phyloP scores from a whole-genome alignment of 1,284 basidiomycete species.

The Microbotryum lychnidis-dioicae region DNA sequence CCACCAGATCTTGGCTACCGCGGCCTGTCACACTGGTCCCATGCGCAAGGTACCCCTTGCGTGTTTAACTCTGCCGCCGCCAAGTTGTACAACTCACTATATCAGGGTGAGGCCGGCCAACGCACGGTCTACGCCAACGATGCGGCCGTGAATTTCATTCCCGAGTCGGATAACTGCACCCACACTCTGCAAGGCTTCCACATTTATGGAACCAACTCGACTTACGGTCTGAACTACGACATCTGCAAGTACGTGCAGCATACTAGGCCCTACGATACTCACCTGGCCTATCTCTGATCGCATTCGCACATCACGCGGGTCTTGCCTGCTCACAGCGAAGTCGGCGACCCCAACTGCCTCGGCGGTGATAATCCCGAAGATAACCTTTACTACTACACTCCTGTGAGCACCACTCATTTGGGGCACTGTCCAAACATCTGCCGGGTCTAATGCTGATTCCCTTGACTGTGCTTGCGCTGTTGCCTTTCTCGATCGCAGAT shows the following conservation, averaged over 20 bases:
- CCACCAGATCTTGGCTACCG: constrained; percentile 26
- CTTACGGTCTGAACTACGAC: constrained; percentile 28
- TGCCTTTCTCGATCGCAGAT: neutral
- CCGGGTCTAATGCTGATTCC: too few relatives aligned
- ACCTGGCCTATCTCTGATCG: neutral
- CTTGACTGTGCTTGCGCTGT: neutral
- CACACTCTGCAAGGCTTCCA: constrained; percentile 33
- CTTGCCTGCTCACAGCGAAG: neutral
- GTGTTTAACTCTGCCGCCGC: constrained; percentile 33
- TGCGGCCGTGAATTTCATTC: constrained; percentile 26
- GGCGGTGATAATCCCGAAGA: constrained; percentile 28
- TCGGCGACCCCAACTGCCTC: constrained; percentile 26
- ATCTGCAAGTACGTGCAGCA: neutral
- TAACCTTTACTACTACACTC: constrained; percentile 30
- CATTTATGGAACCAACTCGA: constrained; percentile 32
- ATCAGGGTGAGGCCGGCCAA: constrained; percentile 29
- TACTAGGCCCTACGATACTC: neutral
- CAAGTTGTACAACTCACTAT: constrained; percentile 28
- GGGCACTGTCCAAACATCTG: too few relatives aligned
- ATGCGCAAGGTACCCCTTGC: constrained; percentile 16
- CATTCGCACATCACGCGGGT: neutral
- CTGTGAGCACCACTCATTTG: neutral
- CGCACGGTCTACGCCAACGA: constrained; percentile 33
- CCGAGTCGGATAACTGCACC: constrained; percentile 29
- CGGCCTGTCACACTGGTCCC: constrained; percentile 24